Percentiles rank a stretch among this genome's conserved stretches.
These are phyloP conservation scores for Cicer arietinum DNA, from an alignment of 306 rosid species.

Conservation along the genomic window DNA sequence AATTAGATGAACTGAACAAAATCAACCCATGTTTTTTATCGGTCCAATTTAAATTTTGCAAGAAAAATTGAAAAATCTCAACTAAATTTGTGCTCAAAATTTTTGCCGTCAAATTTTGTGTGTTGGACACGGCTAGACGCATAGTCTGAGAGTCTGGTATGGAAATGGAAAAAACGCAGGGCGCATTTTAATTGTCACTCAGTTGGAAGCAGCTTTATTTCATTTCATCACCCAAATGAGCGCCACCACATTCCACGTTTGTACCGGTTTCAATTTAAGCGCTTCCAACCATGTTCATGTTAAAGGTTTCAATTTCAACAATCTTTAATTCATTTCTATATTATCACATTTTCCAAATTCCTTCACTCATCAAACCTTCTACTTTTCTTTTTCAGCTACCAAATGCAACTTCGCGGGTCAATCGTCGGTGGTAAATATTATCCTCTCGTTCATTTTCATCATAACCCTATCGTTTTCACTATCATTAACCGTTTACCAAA, in stretches of 20 bases:
- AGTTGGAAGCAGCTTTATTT: background rate
- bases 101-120: no score
- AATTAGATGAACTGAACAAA: no score
- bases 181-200: no score
- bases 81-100: no score
- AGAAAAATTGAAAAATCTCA: no score
- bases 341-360: conserved; percentile 1
- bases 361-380: background rate
- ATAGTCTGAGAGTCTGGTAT: no score
- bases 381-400: conserved; percentile 51
- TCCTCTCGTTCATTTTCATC: background rate
- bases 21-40: no score
- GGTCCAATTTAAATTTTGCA: no score
- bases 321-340: background rate
- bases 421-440: background rate
- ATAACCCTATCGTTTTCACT: background rate
- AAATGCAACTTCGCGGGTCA: background rate
- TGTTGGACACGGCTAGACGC: no score
- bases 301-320: background rate
- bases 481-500: background rate
- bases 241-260: background rate
- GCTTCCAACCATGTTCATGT: background rate
- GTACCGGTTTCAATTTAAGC: background rate
- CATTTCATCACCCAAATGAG: background rate
- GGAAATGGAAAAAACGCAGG: no score